Evolutionary conservation across 805 yeast species (phyloP).

Genomic region (Metschnikowia chrysomelidarum): DNA sequence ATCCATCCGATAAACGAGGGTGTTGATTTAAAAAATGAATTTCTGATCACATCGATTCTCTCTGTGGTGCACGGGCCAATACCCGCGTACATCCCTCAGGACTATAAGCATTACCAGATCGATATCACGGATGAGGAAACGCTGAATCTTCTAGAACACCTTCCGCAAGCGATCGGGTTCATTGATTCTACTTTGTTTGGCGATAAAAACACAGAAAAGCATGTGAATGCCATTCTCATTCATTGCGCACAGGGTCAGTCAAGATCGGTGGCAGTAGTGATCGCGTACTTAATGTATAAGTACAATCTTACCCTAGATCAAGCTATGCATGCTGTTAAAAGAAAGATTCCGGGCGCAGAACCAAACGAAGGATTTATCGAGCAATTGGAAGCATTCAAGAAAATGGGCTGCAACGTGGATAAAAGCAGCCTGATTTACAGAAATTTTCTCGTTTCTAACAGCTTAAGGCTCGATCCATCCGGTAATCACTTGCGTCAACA

Average conservation of each 20-base stretch:
- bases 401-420: constrained; percentile 30
- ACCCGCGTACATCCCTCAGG: constrained; percentile 47
- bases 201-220: constrained; percentile 20
- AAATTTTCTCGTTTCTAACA: constrained; percentile 25
- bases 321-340: constrained; percentile 72
- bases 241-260: constrained; percentile 56
- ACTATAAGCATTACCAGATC: constrained; percentile 56
- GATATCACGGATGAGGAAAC: constrained; percentile 70
- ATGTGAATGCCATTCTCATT: constrained; percentile 45
- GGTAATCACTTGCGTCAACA: constrained; percentile 13
- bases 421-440: constrained; percentile 23
- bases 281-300: constrained; percentile 50
- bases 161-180: constrained; percentile 62
- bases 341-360: constrained; percentile 56
- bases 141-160: constrained; percentile 60
- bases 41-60: constrained; percentile 67
- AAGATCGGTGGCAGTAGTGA: constrained; percentile 45
- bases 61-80: constrained; percentile 66
- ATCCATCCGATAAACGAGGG: constrained; percentile 53
- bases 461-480: constrained; percentile 19
- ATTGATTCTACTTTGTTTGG: constrained; percentile 61
- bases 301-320: constrained; percentile 55
- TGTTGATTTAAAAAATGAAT: constrained; percentile 47
- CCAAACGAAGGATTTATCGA: constrained; percentile 76
- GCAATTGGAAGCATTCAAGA: constrained; percentile 65